Evolutionary conservation across 129 eudicot genomes (phyloP).

Genomic region (Centrapalus pauciflorus): DNA sequence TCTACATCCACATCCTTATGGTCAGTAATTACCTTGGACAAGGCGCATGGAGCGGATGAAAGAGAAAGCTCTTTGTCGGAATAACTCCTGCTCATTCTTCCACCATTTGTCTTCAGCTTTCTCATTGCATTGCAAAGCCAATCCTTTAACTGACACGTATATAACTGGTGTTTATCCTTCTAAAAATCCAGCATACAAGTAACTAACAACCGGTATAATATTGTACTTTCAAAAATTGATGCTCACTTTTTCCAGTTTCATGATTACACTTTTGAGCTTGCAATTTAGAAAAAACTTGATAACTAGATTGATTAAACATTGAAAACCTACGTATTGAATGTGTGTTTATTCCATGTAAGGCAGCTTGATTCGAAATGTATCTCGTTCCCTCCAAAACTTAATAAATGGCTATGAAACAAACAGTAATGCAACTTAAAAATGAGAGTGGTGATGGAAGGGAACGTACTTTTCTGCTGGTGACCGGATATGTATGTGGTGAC

Average conservation of each 20-base stretch:
- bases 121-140: conserved; percentile 1
- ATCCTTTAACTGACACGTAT: not conserved
- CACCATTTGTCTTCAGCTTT: conserved; percentile 15
- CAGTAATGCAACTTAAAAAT: too few relatives aligned
- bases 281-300: too few relatives aligned
- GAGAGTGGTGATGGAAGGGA: not conserved
- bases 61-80: conserved; percentile 17
- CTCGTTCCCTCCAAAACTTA: too few relatives aligned
- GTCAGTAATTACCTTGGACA: conserved; percentile 20
- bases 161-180: not conserved
- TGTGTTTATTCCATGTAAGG: not conserved
- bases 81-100: conserved; percentile 26
- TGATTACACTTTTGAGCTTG: too few relatives aligned
- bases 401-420: too few relatives aligned
- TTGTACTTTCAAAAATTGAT: not conserved
- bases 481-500: not conserved
- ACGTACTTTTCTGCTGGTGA: not conserved
- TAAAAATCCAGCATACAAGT: not conserved
- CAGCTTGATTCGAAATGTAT: too few relatives aligned
- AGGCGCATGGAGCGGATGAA: conserved; percentile 12
- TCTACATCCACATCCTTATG: not conserved
- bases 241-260: too few relatives aligned
- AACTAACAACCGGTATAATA: not conserved
- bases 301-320: not conserved
- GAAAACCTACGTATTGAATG: not conserved